Base-by-base conservation (phyloP, 2,329 filamentous ascomycete species). In the Thielaviopsis euricoi region DNA sequence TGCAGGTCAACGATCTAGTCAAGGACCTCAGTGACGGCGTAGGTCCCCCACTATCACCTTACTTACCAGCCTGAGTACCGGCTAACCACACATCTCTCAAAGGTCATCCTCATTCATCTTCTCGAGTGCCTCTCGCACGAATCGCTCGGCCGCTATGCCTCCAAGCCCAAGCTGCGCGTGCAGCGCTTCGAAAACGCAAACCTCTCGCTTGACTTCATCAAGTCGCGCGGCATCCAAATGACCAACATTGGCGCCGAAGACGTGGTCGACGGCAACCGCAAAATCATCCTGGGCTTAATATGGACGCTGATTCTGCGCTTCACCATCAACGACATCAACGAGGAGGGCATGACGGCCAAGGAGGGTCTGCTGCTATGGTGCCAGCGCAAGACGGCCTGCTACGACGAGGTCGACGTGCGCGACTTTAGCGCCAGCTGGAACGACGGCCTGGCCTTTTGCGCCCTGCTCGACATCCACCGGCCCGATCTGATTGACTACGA, bases 131-230 rank as follows among this genome's bases (percentile, higher is more conserved):
- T 98, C 56, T 94, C 90, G 62, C 85, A 85, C 68, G 93, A 97
- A 71, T 95, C 90, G 7, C 85, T 98, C 61, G 93, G 93, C 63
- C 87, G 91, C 70, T 98, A 98, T 80, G 93, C 93, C 62, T 87
- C 91, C 57, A 94, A 91, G 66, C 93, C 93, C 46, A 96, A 95
- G 73, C 78, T 98, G 64, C 89, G 93, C 59, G 93, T 98, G 56
- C 93, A 98, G 74, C 85, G 83, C 65, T 98, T 97, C 71, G 93
- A 98, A 71, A 98, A 98, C 79, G 91, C 93, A 70, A 97, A 97
- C 74, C 85, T 90, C 64, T 88, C 89, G 54, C 82, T 98, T 62
- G 85, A 96, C 71, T 98, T 93, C 66, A 89, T 98, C 74, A 94
- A 87, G 68, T 83, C 82, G 59, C 78, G 89, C 64, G 85, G 89